Base-by-base conservation (phyloP, 257 asterid genomes). In the Plantago elongata region DNA sequence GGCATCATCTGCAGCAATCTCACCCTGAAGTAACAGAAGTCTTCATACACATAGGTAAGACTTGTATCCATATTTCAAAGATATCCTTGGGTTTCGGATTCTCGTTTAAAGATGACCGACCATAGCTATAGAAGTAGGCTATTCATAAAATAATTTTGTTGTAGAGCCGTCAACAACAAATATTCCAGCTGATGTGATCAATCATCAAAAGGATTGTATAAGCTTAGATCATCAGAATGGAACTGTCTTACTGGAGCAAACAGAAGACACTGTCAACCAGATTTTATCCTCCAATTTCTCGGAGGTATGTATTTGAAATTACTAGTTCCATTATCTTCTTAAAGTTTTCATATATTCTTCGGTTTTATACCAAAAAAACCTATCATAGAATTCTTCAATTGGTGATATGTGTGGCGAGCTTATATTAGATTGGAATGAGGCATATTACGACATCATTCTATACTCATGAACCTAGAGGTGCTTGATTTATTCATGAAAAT, bases 1-100 rank as follows among this genome's bases (percentile, higher is more conserved):
- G 88, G 51, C 77, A 45, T 67, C 82, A 72, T 69, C 81, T 92
- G 62, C 97, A 89, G 68, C 83, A 60, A 68, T 75, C 75, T 72
- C 88, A 86, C 75, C 95, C 91, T 22, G 91, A 84, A 81, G 83
- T 92, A 54, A 80, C 96, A 59, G 99, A 92, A 83, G 97, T 92
- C 71, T 92, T 92, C 69, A 79, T 84, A 68, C 99, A 92, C 73
- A 81, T 92, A 54, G 96, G 99, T 91, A 73, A 64, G 30, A 15
- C 40, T 34, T 34, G 14, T 18, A 49, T n/a, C 8, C 13, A 15
- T 13, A 34, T 34, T 5, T 34, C 5, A 34, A 1, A 34, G 5
- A 34, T 34, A 34, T 34, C 5, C 8, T 34, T 34, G 5, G 40
- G 3, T 0, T 34, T 34, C 40, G 5, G 2, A 34, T 34, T 0